phyloP scores from a whole-genome alignment of 768 basidiomycete genomes.

The Boletus bicolor region DNA sequence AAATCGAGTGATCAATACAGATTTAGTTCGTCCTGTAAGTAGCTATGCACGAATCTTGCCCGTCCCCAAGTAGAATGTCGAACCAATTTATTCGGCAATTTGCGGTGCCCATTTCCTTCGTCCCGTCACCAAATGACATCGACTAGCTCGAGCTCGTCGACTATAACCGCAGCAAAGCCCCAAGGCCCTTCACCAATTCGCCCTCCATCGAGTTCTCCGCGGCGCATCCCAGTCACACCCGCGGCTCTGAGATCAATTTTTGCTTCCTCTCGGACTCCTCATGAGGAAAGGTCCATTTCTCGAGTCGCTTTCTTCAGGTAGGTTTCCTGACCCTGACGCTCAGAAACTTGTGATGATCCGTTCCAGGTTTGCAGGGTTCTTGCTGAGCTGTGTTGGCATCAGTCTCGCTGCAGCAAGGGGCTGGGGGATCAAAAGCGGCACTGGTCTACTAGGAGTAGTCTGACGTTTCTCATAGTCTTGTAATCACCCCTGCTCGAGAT shows the following conservation, averaged over 20 bases:
- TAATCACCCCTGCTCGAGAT: background rate
- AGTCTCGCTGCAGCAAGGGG: constrained; percentile 71
- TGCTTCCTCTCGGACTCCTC: constrained; percentile 75
- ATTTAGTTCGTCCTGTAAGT: background rate
- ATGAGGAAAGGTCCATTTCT: constrained; percentile 82
- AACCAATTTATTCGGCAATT: constrained; percentile 18
- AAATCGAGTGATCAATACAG: background rate
- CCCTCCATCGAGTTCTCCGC: constrained; percentile 45
- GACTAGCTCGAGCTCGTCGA: constrained; percentile 52
- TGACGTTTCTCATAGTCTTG: constrained; percentile 20
- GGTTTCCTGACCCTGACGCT: constrained; percentile 1
- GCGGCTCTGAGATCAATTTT: constrained; percentile 81
- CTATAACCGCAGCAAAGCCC: constrained; percentile 39
- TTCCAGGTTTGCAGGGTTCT: constrained; percentile 72
- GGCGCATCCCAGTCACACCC: constrained; percentile 79
- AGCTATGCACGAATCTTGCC: background rate
- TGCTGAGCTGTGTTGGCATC: constrained; percentile 79
- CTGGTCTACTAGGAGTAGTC: constrained; percentile 67
- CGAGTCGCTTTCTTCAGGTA: constrained; percentile 86
- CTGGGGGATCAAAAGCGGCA: constrained; percentile 61
- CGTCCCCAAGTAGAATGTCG: background rate
- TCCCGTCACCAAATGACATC: constrained; percentile 19
- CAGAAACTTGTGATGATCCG: background rate
- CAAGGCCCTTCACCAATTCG: constrained; percentile 30
- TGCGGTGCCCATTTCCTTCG: constrained; percentile 10